Evolutionary conservation across 306 rosid genomes (phyloP).

Genomic region (Trifolium subterraneum): DNA sequence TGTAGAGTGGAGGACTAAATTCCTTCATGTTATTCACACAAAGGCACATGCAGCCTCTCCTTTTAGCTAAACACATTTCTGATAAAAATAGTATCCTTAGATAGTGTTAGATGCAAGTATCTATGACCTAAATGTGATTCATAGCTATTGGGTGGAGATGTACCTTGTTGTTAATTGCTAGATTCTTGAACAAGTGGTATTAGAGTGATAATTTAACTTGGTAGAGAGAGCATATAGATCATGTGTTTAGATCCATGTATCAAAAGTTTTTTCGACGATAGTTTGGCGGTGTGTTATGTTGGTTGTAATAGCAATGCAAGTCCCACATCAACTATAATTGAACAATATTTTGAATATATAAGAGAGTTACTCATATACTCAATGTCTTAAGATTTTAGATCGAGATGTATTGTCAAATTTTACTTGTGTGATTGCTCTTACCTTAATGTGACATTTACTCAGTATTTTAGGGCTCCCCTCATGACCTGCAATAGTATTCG

Average conservation of each 20-base stretch:
- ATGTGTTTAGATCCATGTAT: too few relatives aligned
- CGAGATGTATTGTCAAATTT: not conserved
- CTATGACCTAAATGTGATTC: too few relatives aligned
- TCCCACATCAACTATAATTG: not conserved
- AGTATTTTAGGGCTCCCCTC: too few relatives aligned
- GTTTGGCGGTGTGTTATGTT: not conserved
- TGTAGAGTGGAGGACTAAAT: constrained; percentile 15
- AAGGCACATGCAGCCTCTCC: not conserved
- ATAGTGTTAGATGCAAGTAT: not conserved
- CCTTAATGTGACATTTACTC: not conserved
- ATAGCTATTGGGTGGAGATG: not conserved
- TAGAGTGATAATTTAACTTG: too few relatives aligned
- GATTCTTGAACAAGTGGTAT: too few relatives aligned
- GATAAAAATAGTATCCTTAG: not conserved
- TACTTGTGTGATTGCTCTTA: not conserved
- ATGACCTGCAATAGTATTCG: too few relatives aligned
- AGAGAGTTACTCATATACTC: not conserved
- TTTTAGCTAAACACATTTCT: not conserved
- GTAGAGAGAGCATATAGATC: not conserved
- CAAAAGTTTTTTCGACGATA: not conserved
- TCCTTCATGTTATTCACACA: not conserved
- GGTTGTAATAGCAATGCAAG: not conserved
- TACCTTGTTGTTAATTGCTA: not conserved
- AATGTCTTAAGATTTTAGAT: too few relatives aligned
- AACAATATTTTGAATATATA: too few relatives aligned